Evolutionary conservation across 306 rosid genomes (phyloP).

Genomic region (Vigna hirtella): DNA sequence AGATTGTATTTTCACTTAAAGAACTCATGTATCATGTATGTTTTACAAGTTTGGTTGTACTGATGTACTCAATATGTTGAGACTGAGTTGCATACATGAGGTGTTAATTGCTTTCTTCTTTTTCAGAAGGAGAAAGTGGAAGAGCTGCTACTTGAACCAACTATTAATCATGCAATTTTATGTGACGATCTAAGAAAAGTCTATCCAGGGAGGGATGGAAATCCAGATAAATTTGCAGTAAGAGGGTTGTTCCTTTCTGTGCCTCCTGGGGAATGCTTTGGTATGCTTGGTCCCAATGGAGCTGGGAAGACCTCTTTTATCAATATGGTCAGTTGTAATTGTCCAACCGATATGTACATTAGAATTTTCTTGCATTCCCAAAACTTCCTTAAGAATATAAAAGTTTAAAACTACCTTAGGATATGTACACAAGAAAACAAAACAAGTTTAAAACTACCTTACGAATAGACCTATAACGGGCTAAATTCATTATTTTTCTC

Average conservation of each 20-base stretch:
- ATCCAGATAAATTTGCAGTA: constrained; percentile 85
- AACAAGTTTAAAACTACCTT: not conserved
- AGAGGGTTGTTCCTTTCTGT: constrained; percentile 86
- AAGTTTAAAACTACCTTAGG: not conserved
- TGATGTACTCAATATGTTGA: not conserved
- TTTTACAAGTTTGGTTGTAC: constrained; percentile 7
- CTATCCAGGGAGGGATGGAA: constrained; percentile 86
- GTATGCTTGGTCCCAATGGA: constrained; percentile 98
- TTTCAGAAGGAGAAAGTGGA: constrained; percentile 83
- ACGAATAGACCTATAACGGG: constrained; percentile 3
- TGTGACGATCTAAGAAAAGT: constrained; percentile 75
- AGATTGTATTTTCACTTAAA: not conserved
- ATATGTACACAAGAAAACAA: not conserved
- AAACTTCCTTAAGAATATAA: not conserved
- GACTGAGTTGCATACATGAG: constrained; percentile 12
- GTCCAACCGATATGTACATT: constrained; percentile 7
- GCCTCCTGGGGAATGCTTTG: constrained; percentile 92
- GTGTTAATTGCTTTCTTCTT: constrained; percentile 33
- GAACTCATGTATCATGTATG: constrained; percentile 22
- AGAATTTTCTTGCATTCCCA: not conserved
- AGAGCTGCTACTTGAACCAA: constrained; percentile 61
- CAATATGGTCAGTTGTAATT: constrained; percentile 74
- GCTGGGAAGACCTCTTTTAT: constrained; percentile 98
- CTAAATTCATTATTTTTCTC: constrained; percentile 9
- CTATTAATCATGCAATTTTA: constrained; percentile 61